These are phyloP conservation scores for Cornus suecica DNA, from an alignment of 148 eudicot species.

Conservation along the genomic window DNA sequence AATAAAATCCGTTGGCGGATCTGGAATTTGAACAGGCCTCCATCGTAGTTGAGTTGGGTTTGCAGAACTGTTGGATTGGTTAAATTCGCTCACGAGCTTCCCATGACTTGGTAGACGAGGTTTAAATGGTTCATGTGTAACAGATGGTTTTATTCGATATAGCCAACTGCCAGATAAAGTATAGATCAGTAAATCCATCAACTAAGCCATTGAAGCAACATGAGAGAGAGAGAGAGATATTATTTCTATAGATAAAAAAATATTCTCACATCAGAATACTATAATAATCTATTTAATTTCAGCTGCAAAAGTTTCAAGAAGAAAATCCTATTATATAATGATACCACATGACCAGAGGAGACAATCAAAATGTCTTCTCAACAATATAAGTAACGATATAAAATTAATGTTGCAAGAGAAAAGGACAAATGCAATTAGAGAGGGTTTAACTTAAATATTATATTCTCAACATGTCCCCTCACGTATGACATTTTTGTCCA, in stretches of 20 bases:
- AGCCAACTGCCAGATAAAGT: constrained; percentile 58
- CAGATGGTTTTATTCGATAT: constrained; percentile 92
- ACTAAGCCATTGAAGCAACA: background rate
- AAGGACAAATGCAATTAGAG: no score
- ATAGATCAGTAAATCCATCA: background rate
- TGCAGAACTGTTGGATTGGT: constrained; percentile 70
- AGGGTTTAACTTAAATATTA: no score
- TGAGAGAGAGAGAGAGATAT: background rate
- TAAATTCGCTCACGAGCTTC: constrained; percentile 82
- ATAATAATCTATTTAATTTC: background rate
- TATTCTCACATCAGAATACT: background rate
- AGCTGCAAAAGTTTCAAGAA: background rate
- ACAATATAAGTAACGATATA: no score
- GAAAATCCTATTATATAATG: no score
- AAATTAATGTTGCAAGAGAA: no score
- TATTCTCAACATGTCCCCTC: no score
- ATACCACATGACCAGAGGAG: no score
- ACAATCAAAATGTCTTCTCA: no score
- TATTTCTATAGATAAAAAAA: no score
- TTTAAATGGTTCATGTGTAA: constrained; percentile 91
- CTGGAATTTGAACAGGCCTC: constrained; percentile 75
- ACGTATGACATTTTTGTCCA: no score
- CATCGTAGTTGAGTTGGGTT: constrained; percentile 92
- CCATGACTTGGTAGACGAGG: constrained; percentile 64
- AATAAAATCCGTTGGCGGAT: constrained; percentile 68